A percentile compares a stretch with the other conserved stretches of the same genome.
phyloP scores from a whole-genome alignment of 2,329 filamentous ascomycete species.

The Trichoderma guizhouense region DNA sequence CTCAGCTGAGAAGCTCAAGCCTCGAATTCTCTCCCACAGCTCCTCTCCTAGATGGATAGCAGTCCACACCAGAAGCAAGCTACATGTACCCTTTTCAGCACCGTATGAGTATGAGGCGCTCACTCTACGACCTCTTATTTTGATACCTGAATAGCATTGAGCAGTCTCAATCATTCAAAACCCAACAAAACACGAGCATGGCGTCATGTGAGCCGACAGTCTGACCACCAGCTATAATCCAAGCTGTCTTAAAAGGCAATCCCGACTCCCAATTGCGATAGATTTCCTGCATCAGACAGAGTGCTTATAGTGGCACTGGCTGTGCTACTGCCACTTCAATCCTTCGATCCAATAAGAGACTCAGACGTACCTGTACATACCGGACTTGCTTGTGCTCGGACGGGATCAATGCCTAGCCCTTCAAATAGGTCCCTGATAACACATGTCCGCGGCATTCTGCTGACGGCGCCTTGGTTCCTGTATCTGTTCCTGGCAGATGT shows the following conservation, averaged over 20 bases:
- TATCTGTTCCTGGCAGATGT: slow-evolving; percentile 52
- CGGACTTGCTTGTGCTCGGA: not conserved
- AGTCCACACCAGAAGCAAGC: not conserved
- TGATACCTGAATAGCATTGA: not conserved
- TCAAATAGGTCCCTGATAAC: slow-evolving; percentile 27
- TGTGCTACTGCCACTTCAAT: not conserved
- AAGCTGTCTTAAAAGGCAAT: not conserved
- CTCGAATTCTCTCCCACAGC: not conserved
- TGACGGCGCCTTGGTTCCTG: slow-evolving; percentile 51
- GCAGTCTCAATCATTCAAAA: not conserved
- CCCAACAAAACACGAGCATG: not conserved
- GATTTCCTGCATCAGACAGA: not conserved
- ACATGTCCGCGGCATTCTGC: slow-evolving; percentile 41
- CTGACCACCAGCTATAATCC: not conserved
- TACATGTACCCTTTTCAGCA: not conserved
- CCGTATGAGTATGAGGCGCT: not conserved
- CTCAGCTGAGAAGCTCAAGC: not conserved
- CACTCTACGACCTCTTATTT: not conserved
- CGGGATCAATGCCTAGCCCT: slow-evolving; percentile 19
- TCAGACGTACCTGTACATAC: not conserved
- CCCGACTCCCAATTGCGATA: not conserved
- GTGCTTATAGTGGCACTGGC: not conserved
- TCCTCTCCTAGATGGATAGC: not conserved
- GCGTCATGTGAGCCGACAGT: not conserved
- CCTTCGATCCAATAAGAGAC: not conserved